These are phyloP conservation scores for Phytophthora kernoviae DNA, from an alignment of 352 stramenopile genomes.

Conservation along the genomic window DNA sequence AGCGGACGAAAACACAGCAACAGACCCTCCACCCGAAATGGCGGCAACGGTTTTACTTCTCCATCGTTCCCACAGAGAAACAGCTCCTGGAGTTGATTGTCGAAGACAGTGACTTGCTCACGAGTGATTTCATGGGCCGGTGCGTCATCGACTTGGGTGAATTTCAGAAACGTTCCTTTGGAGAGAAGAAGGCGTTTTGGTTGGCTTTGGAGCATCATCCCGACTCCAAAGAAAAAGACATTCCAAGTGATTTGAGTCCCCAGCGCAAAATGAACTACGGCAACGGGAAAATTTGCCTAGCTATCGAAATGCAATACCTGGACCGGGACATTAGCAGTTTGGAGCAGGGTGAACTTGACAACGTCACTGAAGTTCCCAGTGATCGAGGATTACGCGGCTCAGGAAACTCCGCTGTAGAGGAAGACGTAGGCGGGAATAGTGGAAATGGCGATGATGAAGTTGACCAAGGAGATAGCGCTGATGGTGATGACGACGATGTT, in stretches of 20 bases:
- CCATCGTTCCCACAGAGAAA: constrained; percentile 36
- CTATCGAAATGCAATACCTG: constrained; percentile 63
- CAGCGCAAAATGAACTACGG: constrained; percentile 54
- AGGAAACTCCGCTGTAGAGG: constrained; percentile 12
- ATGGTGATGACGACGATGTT: constrained; percentile 37
- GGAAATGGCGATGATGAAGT: constrained; percentile 38
- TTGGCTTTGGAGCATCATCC: constrained; percentile 59
- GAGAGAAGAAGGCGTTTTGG: constrained; percentile 71
- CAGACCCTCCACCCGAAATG: constrained; percentile 71
- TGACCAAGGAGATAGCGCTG: constrained; percentile 38
- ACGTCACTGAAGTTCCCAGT: constrained; percentile 58
- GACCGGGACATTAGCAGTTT: constrained; percentile 57
- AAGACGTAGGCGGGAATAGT: constrained; percentile 27
- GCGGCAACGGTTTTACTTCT: constrained; percentile 78
- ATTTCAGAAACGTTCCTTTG: constrained; percentile 47
- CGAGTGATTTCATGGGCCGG: constrained; percentile 76
- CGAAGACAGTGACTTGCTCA: constrained; percentile 72
- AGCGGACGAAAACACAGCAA: constrained; percentile 65
- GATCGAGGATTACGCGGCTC: constrained; percentile 36
- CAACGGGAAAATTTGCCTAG: constrained; percentile 65
- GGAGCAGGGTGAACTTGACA: constrained; percentile 75
- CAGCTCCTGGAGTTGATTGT: constrained; percentile 62
- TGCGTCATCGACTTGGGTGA: constrained; percentile 72
- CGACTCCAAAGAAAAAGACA: constrained; percentile 34
- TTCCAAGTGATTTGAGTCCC: constrained; percentile 52